phyloP scores from a whole-genome alignment of 371 early-diverging fungal species.

The Entomophthora muscae region DNA sequence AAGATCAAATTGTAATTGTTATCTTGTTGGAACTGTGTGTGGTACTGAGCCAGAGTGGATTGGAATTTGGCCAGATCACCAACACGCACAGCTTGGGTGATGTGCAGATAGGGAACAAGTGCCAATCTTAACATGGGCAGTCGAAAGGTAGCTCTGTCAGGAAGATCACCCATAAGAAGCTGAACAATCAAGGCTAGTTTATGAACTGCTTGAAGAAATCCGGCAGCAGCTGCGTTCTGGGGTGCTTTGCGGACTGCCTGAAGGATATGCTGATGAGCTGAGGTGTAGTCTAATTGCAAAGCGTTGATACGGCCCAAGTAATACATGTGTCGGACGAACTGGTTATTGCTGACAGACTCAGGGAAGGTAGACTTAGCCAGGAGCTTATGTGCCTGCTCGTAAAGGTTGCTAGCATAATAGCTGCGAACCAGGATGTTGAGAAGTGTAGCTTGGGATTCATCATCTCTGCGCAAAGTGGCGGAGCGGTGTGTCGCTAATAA shows the following conservation, averaged over 20 bases:
- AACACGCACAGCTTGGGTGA: slow-evolving; percentile 88
- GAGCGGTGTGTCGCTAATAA: slow-evolving; percentile 76
- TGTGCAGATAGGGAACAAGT: slow-evolving; percentile 74
- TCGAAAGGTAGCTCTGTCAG: slow-evolving; percentile 81
- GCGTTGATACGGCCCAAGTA: slow-evolving; percentile 87
- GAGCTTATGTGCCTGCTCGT: slow-evolving; percentile 92
- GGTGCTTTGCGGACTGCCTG: slow-evolving; percentile 94
- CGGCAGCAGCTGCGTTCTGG: slow-evolving; percentile 65
- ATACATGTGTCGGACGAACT: slow-evolving; percentile 87
- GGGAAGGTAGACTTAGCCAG: slow-evolving; percentile 85
- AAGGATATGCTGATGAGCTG: slow-evolving; percentile 63
- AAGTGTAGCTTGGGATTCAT: slow-evolving; percentile 70
- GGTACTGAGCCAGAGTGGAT: slow-evolving; percentile 57
- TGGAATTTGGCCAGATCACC: slow-evolving; percentile 90
- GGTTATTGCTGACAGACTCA: slow-evolving; percentile 76
- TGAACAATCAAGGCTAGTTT: slow-evolving; percentile 91
- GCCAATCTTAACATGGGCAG: slow-evolving; percentile 66
- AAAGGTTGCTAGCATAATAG: slow-evolving; percentile 78
- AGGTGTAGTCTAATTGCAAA: slow-evolving; percentile 87
- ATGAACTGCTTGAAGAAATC: slow-evolving; percentile 86
- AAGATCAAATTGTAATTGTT: slow-evolving; percentile 77
- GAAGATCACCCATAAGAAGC: slow-evolving; percentile 92
- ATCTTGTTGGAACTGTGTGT: slow-evolving; percentile 62
- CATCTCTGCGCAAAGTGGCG: slow-evolving; percentile 75
- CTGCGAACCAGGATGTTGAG: slow-evolving; percentile 77